Evolutionary conservation across 2,329 filamentous ascomycete species (phyloP), one percentile per base, ranked within the genome.

Genomic region (Aaosphaeria pasadenensis): DNA sequence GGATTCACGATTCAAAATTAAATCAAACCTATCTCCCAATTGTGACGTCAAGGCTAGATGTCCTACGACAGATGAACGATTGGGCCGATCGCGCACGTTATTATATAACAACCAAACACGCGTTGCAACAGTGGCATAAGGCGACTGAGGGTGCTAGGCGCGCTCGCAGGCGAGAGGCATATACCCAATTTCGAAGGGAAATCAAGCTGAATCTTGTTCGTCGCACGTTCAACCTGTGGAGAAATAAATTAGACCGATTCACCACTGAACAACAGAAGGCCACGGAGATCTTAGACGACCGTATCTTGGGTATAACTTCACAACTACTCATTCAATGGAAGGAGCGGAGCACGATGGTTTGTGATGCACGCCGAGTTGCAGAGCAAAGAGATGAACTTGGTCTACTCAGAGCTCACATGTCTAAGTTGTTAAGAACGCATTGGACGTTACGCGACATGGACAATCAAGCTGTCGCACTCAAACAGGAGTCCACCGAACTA

Each of bases 1-100:
- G 72, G n/a, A 65, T 74, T 11, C 71, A 71, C 30, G 71, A 75
- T 43, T 63, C 69, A 38, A 71, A 64, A 43, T 51, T 72, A 17
- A 59, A 76, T 31, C 69, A 71, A 39, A 61, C 60, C 9, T 59
- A 66, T 4, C 62, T 77, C 9, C 54, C 64, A 1, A 61, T 55
- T 11, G 64, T 74, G 51, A 62, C 66, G 30, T 58, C 66, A 13
- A 66, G 66, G 35, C 62, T 64, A 5, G 64, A 72, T 11, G 73
- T 81, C 52, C 63, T 76, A 7, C 58, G 65, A 29, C 72, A 77
- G 55, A 62, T 84, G 40, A 72, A 78, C 39, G 69, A 69, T 28
- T 80, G 78, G 78, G 77, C 81, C 29, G 64, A 66, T n/a, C 75
- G 80, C 60, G 81, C 80, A 28, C 67, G 73, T 7, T 84, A 78